Percentiles rank a stretch among this genome's conserved stretches.
phyloP scores from a whole-genome alignment of 805 yeast species.

The Myxozyma neotropica region DNA sequence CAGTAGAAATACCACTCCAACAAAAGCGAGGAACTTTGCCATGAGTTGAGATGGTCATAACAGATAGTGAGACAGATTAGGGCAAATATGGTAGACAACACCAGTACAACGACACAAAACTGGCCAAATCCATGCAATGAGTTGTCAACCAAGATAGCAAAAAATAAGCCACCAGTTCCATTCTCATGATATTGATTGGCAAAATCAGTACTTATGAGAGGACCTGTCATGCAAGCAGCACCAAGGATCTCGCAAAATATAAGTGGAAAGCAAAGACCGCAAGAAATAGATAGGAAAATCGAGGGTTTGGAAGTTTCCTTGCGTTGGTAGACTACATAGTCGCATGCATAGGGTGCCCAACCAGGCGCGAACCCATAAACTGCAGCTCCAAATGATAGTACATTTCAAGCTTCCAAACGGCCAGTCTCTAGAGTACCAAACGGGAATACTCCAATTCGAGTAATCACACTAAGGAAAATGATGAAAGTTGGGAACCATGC shows the following conservation, averaged over 20 bases:
- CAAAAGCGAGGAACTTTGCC: conserved; percentile 75
- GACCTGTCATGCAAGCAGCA: conserved; percentile 80
- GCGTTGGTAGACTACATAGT: conserved; percentile 86
- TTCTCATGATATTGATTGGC: conserved; percentile 53
- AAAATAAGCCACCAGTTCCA: conserved; percentile 80
- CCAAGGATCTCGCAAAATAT: conserved; percentile 77
- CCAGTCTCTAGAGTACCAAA: conserved; percentile 61
- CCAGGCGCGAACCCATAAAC: conserved; percentile 89
- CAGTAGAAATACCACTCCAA: conserved; percentile 79
- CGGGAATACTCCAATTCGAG: conserved; percentile 66
- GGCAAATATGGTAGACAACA: conserved; percentile 88
- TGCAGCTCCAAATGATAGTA: conserved; percentile 82
- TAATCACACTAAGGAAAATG: conserved; percentile 75
- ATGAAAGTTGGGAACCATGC: conserved; percentile 82
- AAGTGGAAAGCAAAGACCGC: conserved; percentile 70
- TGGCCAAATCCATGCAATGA: conserved; percentile 87
- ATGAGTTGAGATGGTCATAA: conserved; percentile 79
- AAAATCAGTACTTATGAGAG: conserved; percentile 51
- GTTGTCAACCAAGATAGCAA: conserved; percentile 72
- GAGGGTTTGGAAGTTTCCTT: conserved; percentile 57
- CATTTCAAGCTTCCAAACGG: conserved; percentile 68
- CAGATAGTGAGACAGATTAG: conserved; percentile 86
- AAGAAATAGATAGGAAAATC: conserved; percentile 63
- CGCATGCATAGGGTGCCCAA: conserved; percentile 92
- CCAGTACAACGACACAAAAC: conserved; percentile 83